Evolutionary conservation across 2,329 filamentous ascomycete species (phyloP).

Genomic region (Fusarium nisikadoi): DNA sequence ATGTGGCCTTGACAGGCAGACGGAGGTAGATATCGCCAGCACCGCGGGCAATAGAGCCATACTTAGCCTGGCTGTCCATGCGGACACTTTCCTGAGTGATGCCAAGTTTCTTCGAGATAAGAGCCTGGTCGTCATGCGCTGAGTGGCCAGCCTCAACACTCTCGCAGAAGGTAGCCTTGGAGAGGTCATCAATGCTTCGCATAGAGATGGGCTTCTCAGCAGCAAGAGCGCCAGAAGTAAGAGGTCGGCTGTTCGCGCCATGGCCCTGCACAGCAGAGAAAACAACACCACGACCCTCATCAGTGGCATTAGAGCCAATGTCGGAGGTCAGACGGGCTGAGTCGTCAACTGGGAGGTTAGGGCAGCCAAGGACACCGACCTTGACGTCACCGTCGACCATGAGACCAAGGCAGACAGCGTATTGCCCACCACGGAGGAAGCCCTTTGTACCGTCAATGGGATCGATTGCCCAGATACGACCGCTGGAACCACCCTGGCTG

Average conservation of each 20-base stretch:
- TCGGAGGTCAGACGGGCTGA: slow-evolving; percentile 66
- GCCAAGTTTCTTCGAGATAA: slow-evolving; percentile 81
- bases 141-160: slow-evolving; percentile 95
- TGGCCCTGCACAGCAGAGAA: slow-evolving; percentile 85
- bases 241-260: slow-evolving; percentile 82
- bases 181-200: slow-evolving; percentile 78
- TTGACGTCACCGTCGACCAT: slow-evolving; percentile 94
- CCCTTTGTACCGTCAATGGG: slow-evolving; percentile 98
- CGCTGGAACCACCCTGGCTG: slow-evolving; percentile 76
- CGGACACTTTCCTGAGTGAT: slow-evolving; percentile 91
- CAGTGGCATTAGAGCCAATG: slow-evolving; percentile 78
- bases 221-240: slow-evolving; percentile 64
- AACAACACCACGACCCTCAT: slow-evolving; percentile 83
- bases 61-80: slow-evolving; percentile 99
- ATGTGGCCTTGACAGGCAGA: slow-evolving; percentile 84
- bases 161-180: slow-evolving; percentile 92
- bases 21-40: slow-evolving; percentile 95
- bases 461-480: slow-evolving; percentile 95
- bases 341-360: slow-evolving; percentile 92
- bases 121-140: slow-evolving; percentile 85
- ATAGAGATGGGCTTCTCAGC: slow-evolving; percentile 77
- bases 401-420: slow-evolving; percentile 91
- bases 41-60: slow-evolving; percentile 92
- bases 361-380: slow-evolving; percentile 93
- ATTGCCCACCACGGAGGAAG: slow-evolving; percentile 95